These are phyloP conservation scores for Saccharomyces jurei DNA, from an alignment of 805 yeast genomes.

Conservation along the genomic window DNA sequence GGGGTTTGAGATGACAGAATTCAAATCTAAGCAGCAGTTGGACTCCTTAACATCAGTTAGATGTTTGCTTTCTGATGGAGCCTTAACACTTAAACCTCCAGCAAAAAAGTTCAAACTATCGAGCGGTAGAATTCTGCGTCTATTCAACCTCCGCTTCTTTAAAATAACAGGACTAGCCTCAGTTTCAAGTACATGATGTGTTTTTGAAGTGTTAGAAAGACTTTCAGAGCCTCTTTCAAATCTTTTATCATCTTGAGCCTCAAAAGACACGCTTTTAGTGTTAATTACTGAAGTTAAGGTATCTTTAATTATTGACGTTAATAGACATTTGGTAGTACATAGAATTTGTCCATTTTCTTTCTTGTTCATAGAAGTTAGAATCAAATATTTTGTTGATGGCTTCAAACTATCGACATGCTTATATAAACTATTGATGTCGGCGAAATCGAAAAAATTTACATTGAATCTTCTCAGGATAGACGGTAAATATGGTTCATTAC, in stretches of 20 bases:
- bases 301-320: not conserved
- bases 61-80: not conserved
- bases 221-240: not conserved
- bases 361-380: not conserved
- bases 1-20: not conserved
- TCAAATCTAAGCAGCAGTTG: not conserved
- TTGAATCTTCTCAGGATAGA: not conserved
- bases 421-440: not conserved
- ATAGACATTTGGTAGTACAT: not conserved
- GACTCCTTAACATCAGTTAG: not conserved
- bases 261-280: not conserved
- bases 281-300: not conserved
- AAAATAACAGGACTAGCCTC: not conserved
- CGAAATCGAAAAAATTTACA: not conserved
- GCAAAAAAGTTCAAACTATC: slow-evolving; percentile 34
- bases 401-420: not conserved
- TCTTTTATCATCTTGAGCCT: not conserved
- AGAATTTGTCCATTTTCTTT: not conserved
- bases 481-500: not conserved
- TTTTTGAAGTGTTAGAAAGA: not conserved
- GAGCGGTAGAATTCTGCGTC: slow-evolving; percentile 28
- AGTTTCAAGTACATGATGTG: not conserved
- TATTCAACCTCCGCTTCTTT: slow-evolving; percentile 18
- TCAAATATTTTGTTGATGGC: not conserved
- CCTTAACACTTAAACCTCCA: slow-evolving; percentile 26